Percentiles rank a stretch among this genome's conserved stretches.
Evolutionary conservation across 331 rosid species (phyloP).

Genomic region (Telfairia occidentalis): DNA sequence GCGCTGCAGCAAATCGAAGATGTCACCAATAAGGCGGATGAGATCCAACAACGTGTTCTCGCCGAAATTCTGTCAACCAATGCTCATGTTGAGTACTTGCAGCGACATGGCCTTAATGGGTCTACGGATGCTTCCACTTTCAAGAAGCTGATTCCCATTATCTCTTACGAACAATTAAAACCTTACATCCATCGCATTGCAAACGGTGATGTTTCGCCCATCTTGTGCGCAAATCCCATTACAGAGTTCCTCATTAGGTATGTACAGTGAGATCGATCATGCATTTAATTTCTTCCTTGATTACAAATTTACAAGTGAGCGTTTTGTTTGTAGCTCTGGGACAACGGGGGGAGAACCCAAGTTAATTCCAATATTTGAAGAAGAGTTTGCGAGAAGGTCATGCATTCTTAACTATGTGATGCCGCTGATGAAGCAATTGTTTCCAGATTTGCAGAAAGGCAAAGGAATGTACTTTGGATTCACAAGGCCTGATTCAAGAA

Average conservation of each 20-base stretch:
- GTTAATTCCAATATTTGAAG: slow-evolving; percentile 43
- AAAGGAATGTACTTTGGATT: slow-evolving; percentile 51
- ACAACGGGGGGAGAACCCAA: slow-evolving; percentile 55
- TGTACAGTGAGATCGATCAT: too few species aligned
- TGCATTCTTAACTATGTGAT: slow-evolving; percentile 33
- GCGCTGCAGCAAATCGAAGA: slow-evolving; percentile 27
- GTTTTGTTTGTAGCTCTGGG: slow-evolving; percentile 28
- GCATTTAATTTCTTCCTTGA: too few species aligned
- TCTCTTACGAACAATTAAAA: slow-evolving; percentile 28
- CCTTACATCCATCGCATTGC: slow-evolving; percentile 39
- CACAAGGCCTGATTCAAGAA: slow-evolving; percentile 35
- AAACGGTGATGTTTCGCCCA: slow-evolving; percentile 31
- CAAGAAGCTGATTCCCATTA: slow-evolving; percentile 28
- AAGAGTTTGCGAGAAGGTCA: slow-evolving; percentile 30
- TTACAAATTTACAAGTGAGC: background rate
- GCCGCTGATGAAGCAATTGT: slow-evolving; percentile 41
- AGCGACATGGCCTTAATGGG: slow-evolving; percentile 24
- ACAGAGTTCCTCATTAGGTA: slow-evolving; percentile 43
- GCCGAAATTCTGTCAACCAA: slow-evolving; percentile 26
- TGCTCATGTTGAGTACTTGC: slow-evolving; percentile 34
- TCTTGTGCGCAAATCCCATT: slow-evolving; percentile 32
- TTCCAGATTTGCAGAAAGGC: slow-evolving; percentile 39
- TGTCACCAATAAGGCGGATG: slow-evolving; percentile 24
- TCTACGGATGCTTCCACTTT: slow-evolving; percentile 15
- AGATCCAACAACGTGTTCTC: slow-evolving; percentile 24